These are phyloP conservation scores for Pseudogymnoascus sp. DNA, from an alignment of 2,329 filamentous ascomycete genomes.

Conservation along the genomic window DNA sequence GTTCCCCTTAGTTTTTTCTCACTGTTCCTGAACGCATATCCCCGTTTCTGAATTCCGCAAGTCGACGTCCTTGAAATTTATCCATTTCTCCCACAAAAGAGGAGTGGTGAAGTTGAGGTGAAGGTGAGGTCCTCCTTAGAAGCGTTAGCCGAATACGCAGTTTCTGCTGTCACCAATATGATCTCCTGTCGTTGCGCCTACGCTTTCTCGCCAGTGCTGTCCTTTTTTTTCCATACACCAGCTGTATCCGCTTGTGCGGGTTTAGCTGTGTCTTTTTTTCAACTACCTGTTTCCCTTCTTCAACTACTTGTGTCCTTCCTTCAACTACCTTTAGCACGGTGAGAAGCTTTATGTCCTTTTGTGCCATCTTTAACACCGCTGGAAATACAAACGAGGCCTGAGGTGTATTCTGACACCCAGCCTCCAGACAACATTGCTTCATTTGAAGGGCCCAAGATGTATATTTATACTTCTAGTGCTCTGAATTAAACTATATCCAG, in stretches of 20 bases:
- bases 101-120: neutral
- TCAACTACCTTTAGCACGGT: neutral
- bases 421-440: neutral
- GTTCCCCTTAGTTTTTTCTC: neutral
- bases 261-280: neutral
- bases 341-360: neutral
- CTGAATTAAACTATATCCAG: no score
- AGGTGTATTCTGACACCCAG: neutral
- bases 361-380: neutral
- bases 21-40: neutral
- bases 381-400: neutral
- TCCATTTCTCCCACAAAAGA: neutral
- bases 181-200: neutral
- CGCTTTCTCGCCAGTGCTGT: neutral
- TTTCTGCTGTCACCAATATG: neutral
- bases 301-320: neutral
- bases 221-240: neutral
- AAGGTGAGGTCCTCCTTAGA: neutral
- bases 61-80: neutral
- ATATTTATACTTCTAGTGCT: neutral
- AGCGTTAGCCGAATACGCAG: neutral
- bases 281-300: neutral
- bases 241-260: neutral
- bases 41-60: neutral
- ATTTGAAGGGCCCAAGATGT: neutral